phyloP scores from a whole-genome alignment of 2,329 filamentous ascomycete genomes.

The Cyphellophora attinorum region DNA sequence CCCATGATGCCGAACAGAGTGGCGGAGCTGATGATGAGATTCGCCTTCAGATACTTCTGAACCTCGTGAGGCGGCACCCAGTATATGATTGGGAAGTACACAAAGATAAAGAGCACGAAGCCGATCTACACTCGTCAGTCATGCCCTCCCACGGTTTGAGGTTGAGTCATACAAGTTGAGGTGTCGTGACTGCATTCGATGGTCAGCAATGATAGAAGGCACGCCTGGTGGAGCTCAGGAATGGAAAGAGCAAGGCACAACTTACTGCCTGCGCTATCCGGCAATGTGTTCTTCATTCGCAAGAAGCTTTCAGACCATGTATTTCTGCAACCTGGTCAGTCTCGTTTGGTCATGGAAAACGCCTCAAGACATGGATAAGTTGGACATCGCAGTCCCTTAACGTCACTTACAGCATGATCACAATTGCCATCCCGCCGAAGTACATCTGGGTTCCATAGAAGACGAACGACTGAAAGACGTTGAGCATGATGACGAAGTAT shows the following conservation, averaged over 20 bases:
- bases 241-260: no score
- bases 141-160: not conserved
- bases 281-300: no score
- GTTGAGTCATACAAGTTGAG: not conserved
- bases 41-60: not conserved
- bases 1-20: slow-evolving; percentile 3
- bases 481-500: slow-evolving; percentile 1
- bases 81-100: slow-evolving; percentile 1
- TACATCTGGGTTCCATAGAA: not conserved
- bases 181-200: slow-evolving; percentile 2
- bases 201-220: slow-evolving; percentile 2
- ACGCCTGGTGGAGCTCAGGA: no score
- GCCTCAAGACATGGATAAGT: not conserved
- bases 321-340: no score
- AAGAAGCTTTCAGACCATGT: no score
- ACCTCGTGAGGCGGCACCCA: slow-evolving; percentile 1
- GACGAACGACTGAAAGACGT: slow-evolving; percentile 1
- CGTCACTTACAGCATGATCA: slow-evolving; percentile 1
- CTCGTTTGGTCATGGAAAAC: not conserved
- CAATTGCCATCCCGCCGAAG: not conserved
- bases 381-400: slow-evolving; percentile 1
- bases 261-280: no score
- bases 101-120: slow-evolving; percentile 2
- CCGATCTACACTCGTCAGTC: slow-evolving; percentile 1
- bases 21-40: not conserved